Evolutionary conservation across 2,329 filamentous ascomycete genomes (phyloP), one percentile per base, ranked within the genome.

Genomic region (Beauveria medogensis): DNA sequence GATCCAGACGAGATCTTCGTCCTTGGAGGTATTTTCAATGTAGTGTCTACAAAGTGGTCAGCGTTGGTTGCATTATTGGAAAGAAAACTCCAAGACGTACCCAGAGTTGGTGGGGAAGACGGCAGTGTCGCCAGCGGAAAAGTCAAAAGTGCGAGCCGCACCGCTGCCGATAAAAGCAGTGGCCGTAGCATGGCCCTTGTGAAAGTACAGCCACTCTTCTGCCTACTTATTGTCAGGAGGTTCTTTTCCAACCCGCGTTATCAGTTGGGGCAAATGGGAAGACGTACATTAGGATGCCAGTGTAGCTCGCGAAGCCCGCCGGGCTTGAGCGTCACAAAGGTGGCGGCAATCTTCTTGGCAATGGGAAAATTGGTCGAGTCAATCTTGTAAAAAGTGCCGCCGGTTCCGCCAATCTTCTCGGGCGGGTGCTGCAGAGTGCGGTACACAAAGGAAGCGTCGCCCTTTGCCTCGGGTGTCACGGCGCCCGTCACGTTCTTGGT

Each of bases 121-220:
- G 9, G 82, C 86, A 2, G 84, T 87, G 63, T 90, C 86, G n/a
- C 87, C 86, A 5, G 84, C 79, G 2, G 74, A 74, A 70, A 89
- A 87, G 71, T 89, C 84, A 67, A 89, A 88, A 0, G 86, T 89
- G 6, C 86, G 79, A 3, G 86, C 80, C 59, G 81, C 82, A 12
- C 77, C 74, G 66, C 78, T 80, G 7, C 85, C 86, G 53, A 84
- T 82, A 69, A 88, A 89, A 3, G 87, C 82, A 0, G 85, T 88
- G 0, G 85, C 86, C 28, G 82, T 80, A 0, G 75, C 86, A 2
- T 77, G 72, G 26, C 86, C 87, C 62, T 81, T 75, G 69, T 87
- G 84, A 74, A 90, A 89, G 72, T 88, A 89, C 2, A 89, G 72
- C 86, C 87, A 89, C 69, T 89, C 86, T 66, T 88, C 84, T 5